These are phyloP conservation scores for Aureobasidium zeae DNA, from an alignment of 2,329 filamentous ascomycete genomes.

Conservation along the genomic window DNA sequence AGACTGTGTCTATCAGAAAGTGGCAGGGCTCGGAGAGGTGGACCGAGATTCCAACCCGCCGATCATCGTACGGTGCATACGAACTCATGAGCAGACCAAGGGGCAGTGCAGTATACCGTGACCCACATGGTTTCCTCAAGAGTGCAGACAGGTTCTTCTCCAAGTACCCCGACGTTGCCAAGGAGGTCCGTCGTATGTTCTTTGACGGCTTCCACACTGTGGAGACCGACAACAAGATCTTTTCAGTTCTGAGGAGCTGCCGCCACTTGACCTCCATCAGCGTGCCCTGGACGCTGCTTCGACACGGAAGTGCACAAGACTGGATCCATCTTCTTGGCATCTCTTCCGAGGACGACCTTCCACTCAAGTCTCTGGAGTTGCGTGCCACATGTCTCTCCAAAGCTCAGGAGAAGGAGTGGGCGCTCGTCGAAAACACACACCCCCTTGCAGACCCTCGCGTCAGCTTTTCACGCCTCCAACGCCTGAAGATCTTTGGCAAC, in stretches of 20 bases:
- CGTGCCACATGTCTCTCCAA: slow-evolving; percentile 41
- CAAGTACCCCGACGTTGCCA: slow-evolving; percentile 37
- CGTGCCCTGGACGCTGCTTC: slow-evolving; percentile 45
- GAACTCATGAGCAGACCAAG: slow-evolving; percentile 40
- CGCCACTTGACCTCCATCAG: slow-evolving; percentile 39
- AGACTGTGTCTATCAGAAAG: slow-evolving; percentile 42
- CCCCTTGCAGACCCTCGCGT: slow-evolving; percentile 36
- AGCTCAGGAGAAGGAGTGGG: slow-evolving; percentile 35
- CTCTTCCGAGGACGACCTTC: slow-evolving; percentile 29
- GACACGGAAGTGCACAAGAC: slow-evolving; percentile 39
- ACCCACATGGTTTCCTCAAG: slow-evolving; percentile 43
- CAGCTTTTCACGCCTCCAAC: slow-evolving; percentile 41
- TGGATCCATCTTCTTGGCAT: slow-evolving; percentile 42
- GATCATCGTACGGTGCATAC: slow-evolving; percentile 36
- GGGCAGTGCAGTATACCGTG: slow-evolving; percentile 42
- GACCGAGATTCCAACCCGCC: slow-evolving; percentile 39
- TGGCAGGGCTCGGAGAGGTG: slow-evolving; percentile 47
- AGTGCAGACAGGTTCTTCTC: slow-evolving; percentile 40
- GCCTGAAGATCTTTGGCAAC: slow-evolving; percentile 47
- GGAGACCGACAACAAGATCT: slow-evolving; percentile 42
- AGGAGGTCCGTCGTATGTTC: slow-evolving; percentile 44
- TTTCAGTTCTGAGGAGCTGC: slow-evolving; percentile 40
- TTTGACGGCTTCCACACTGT: slow-evolving; percentile 47
- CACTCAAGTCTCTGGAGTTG: slow-evolving; percentile 44
- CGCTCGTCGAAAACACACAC: slow-evolving; percentile 32